Percentiles rank a stretch among this genome's conserved stretches.
Evolutionary conservation across 768 basidiomycete genomes (phyloP).

Genomic region (Calocybe gangraenosa): DNA sequence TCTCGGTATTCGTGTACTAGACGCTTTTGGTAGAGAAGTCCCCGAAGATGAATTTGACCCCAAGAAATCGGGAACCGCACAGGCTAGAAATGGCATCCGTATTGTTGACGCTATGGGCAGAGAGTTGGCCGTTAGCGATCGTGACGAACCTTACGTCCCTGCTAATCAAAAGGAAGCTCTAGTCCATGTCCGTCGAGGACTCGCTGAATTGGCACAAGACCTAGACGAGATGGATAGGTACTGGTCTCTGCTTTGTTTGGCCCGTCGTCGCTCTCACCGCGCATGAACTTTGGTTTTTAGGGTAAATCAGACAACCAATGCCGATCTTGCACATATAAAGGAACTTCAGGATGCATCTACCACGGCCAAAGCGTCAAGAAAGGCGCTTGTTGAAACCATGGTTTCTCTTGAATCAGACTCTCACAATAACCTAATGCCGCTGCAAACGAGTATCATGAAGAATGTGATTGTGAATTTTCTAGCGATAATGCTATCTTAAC

Average conservation of each 20-base stretch:
- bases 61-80: conserved; percentile 11
- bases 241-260: conserved; percentile 10
- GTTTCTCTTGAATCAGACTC: conserved; percentile 32
- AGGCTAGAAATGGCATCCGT: conserved; percentile 43
- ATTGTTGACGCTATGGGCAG: conserved; percentile 70
- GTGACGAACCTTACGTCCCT: conserved; percentile 18
- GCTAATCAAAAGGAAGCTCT: conserved; percentile 49
- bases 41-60: conserved; percentile 6
- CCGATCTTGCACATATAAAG: conserved; percentile 29
- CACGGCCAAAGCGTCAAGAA: conserved; percentile 37
- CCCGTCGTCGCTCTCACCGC: conserved; percentile 5
- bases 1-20: conserved; percentile 58
- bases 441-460: conserved; percentile 32
- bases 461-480: conserved; percentile 10
- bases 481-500: not conserved
- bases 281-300: conserved; percentile 22
- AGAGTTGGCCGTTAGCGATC: conserved; percentile 35
- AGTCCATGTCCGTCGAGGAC: conserved; percentile 50
- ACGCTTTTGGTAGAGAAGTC: conserved; percentile 60
- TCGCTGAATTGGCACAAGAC: conserved; percentile 52
- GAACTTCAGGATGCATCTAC: conserved; percentile 14
- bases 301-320: conserved; percentile 27
- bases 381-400: conserved; percentile 29
- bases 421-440: conserved; percentile 26
- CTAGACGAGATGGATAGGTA: conserved; percentile 60